Percentiles rank a stretch among this genome's conserved stretches.
Conservation (phyloP, 2,329 filamentous ascomycete genomes). For the Trichoderma breve region DNA sequence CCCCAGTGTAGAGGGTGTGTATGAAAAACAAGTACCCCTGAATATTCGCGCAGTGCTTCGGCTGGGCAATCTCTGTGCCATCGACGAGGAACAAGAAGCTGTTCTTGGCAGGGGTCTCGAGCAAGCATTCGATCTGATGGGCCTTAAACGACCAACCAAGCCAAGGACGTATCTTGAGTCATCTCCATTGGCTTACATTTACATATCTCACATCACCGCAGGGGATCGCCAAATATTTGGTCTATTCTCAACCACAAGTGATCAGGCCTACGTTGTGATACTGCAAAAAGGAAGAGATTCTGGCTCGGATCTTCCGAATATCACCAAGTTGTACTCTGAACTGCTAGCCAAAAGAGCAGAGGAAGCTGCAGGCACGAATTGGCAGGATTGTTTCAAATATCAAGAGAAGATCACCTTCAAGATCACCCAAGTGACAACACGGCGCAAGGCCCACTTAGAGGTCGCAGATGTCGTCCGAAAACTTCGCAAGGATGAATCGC, state of each 20-base stretch:
- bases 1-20: slow-evolving; percentile 92
- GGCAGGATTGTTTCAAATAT: slow-evolving; percentile 82
- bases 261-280: slow-evolving; percentile 84
- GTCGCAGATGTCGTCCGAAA: slow-evolving; percentile 86
- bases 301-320: slow-evolving; percentile 80
- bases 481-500: slow-evolving; percentile 78
- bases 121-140: slow-evolving; percentile 83
- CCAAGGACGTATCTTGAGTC: slow-evolving; percentile 69
- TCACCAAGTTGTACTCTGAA: slow-evolving; percentile 84
- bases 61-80: slow-evolving; percentile 86
- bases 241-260: slow-evolving; percentile 78
- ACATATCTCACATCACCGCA: slow-evolving; percentile 86
- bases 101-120: slow-evolving; percentile 91
- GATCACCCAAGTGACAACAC: slow-evolving; percentile 81
- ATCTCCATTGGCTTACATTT: slow-evolving; percentile 77
- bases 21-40: slow-evolving; percentile 88
- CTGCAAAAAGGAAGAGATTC: slow-evolving; percentile 77
- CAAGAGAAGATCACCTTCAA: slow-evolving; percentile 84
- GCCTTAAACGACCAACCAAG: slow-evolving; percentile 67
- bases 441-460: slow-evolving; percentile 84
- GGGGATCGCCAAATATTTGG: slow-evolving; percentile 93
- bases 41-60: slow-evolving; percentile 84
- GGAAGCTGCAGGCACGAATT: slow-evolving; percentile 66
- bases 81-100: slow-evolving; percentile 85
- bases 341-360: slow-evolving; percentile 63